Conservation (phyloP, 2,329 filamentous ascomycete species). For the Epichloe brachyelytri region DNA sequence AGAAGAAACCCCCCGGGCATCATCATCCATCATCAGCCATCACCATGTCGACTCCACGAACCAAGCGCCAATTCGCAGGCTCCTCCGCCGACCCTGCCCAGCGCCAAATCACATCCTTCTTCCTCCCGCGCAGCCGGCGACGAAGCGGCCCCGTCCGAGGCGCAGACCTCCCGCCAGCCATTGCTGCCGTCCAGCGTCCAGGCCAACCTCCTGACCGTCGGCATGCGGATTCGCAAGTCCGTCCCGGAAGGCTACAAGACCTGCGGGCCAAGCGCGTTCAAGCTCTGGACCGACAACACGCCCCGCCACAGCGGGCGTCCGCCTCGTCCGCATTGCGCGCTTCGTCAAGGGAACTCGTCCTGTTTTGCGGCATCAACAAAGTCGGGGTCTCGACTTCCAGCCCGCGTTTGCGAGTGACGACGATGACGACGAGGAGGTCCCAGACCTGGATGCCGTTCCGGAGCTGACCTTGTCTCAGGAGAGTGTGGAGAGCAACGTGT, state of each 20-base stretch:
- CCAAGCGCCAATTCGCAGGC: slow-evolving; percentile 50
- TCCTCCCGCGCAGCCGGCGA: slow-evolving; percentile 29
- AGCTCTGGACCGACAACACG: slow-evolving; percentile 33
- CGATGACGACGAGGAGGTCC: slow-evolving; percentile 17
- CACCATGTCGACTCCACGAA: slow-evolving; percentile 39
- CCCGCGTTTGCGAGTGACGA: slow-evolving; percentile 23
- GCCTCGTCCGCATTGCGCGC: slow-evolving; percentile 12
- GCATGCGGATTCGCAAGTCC: slow-evolving; percentile 88
- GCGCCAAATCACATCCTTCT: slow-evolving; percentile 53
- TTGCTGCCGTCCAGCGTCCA: slow-evolving; percentile 54
- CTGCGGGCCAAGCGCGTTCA: slow-evolving; percentile 32
- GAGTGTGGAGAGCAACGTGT: slow-evolving; percentile 27
- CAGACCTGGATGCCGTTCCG: slow-evolving; percentile 28
- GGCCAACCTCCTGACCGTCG: slow-evolving; percentile 75
- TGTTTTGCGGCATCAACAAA: slow-evolving; percentile 71
- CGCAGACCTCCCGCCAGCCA: slow-evolving; percentile 24
- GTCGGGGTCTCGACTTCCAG: slow-evolving; percentile 56
- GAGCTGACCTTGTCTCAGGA: slow-evolving; percentile 43
- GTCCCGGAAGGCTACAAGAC: slow-evolving; percentile 93
- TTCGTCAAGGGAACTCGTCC: slow-evolving; percentile 49
- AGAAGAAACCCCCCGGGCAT: too few species aligned
- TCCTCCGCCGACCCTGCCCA: slow-evolving; percentile 44
- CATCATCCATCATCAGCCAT: background rate
- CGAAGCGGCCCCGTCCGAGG: slow-evolving; percentile 16
- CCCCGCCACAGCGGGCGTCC: background rate